Percentiles rank a stretch among this genome's conserved stretches.
Evolutionary conservation across 139 green algal species (phyloP).

Genomic region (Volvox africanus): DNA sequence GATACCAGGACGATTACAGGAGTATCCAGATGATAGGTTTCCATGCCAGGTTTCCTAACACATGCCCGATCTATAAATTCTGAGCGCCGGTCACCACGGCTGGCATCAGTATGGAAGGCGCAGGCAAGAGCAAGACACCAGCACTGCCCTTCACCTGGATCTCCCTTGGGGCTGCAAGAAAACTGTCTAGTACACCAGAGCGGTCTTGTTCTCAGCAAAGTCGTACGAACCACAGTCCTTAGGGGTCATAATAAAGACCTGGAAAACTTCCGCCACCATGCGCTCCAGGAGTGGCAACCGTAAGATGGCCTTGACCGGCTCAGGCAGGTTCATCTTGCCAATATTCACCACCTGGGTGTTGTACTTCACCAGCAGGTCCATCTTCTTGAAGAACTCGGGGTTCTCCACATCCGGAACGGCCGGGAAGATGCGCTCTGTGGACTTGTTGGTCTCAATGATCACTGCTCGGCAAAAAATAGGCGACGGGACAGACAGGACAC

Average conservation of each 20-base stretch:
- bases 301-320: slow-evolving; percentile 83
- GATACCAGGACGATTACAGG: no score
- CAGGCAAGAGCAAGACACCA: no score
- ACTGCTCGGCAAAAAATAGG: slow-evolving; percentile 52
- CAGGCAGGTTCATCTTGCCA: slow-evolving; percentile 71
- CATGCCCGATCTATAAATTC: no score
- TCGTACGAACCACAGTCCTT: slow-evolving; percentile 84
- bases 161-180: no score
- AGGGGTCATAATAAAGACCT: slow-evolving; percentile 90
- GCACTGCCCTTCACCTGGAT: no score
- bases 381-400: slow-evolving; percentile 87
- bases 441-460: slow-evolving; percentile 99
- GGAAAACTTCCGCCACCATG: slow-evolving; percentile 84
- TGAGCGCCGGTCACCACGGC: no score
- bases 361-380: slow-evolving; percentile 87
- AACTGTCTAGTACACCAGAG: slow-evolving; percentile 58
- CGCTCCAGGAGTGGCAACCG: slow-evolving; percentile 81
- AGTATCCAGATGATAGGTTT: no score
- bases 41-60: no score
- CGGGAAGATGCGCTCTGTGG: slow-evolving; percentile 96
- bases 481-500: no score
- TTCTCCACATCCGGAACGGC: slow-evolving; percentile 86
- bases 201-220: slow-evolving; percentile 26
- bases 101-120: no score
- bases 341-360: slow-evolving; percentile 86